Conservation (phyloP, 2,329 filamentous ascomycete species). For the Dactylellina drechsleri region DNA sequence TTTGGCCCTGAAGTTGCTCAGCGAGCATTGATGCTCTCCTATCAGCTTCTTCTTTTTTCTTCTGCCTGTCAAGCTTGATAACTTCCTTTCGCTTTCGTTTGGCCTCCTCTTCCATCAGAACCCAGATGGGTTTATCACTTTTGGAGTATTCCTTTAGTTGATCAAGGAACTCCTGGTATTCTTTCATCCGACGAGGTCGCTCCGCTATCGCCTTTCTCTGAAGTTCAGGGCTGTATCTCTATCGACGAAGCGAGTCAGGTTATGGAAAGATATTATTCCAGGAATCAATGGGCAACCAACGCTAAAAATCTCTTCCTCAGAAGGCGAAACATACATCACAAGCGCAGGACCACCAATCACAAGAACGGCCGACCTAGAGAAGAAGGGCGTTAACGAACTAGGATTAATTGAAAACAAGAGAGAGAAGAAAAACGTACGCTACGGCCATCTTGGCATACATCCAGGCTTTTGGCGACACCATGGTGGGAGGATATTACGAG, state of each 20-base stretch:
- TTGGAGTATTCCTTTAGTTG: constrained; percentile 89
- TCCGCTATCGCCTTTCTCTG: constrained; percentile 85
- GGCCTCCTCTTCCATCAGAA: constrained; percentile 41
- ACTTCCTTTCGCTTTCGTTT: constrained; percentile 39
- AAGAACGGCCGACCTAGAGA: constrained; percentile 73
- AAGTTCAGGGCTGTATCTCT: constrained; percentile 93
- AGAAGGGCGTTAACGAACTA: background rate
- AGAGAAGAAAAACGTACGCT: constrained; percentile 19
- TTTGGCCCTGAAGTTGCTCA: constrained; percentile 43
- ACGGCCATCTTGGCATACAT: constrained; percentile 44
- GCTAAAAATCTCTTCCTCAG: constrained; percentile 80
- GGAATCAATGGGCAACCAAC: constrained; percentile 19
- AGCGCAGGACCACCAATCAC: constrained; percentile 86
- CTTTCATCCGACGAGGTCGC: constrained; percentile 77
- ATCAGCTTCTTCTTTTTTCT: constrained; percentile 23
- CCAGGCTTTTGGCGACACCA: constrained; percentile 26
- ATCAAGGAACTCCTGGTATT: constrained; percentile 87
- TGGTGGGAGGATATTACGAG: constrained; percentile 3
- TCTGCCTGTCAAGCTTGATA: constrained; percentile 12
- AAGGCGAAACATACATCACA: constrained; percentile 80
- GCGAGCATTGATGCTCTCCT: constrained; percentile 45
- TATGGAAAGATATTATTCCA: background rate
- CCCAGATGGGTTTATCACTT: constrained; percentile 79
- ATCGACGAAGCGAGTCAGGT: constrained; percentile 65
- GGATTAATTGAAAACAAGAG: background rate